Evolutionary conservation across 345 rosid species (phyloP), one percentile per base, ranked within the genome.

Genomic region (Turritis glabra): DNA sequence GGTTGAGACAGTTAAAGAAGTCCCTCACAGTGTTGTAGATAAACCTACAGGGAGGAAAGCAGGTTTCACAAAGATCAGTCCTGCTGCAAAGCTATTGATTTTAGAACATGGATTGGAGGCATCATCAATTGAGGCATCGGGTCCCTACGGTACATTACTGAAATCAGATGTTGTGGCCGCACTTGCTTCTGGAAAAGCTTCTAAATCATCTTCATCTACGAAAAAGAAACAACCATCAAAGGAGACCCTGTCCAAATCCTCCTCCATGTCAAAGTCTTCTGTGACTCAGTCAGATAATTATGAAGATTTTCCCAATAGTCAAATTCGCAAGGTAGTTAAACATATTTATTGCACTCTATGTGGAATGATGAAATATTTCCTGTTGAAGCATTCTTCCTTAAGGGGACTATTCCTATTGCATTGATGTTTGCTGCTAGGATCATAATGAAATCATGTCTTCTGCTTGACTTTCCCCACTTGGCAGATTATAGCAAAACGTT

Each of bases 321-420:
- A 94, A 85, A 94, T 94, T 78, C 98, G 97, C 77, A 94, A 94
- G 98, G 98, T 93, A 82, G 44, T 33, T 79, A 67, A n/a, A 50
- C 48, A 46, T 18, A 47, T n/a, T 50, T 40, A 41, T 5, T 51
- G 43, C 69, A 23, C 64, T 58, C 18, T 40, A 3, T 57, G 47
- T 29, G 56, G 61, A 62, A 30, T 43, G 41, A 55, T 27, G 10
- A 76, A 38, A 43, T 62, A 17, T 29, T 14, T 51, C 35, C 22
- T 33, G 64, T 26, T 50, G 32, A 55, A 62, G 41, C 22, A 32
- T 43, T 61, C 61, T 29, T 65, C 29, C 7, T 46, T 19, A 40
- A 21, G 76, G 76, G 56, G 63, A 71, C 48, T 58, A 26, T 43
- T 62, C 71, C 25, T 43, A 52, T 37, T 53, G 48, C 61, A n/a